phyloP scores from a whole-genome alignment of 1,284 basidiomycete genomes.

The Boletus smithii region DNA sequence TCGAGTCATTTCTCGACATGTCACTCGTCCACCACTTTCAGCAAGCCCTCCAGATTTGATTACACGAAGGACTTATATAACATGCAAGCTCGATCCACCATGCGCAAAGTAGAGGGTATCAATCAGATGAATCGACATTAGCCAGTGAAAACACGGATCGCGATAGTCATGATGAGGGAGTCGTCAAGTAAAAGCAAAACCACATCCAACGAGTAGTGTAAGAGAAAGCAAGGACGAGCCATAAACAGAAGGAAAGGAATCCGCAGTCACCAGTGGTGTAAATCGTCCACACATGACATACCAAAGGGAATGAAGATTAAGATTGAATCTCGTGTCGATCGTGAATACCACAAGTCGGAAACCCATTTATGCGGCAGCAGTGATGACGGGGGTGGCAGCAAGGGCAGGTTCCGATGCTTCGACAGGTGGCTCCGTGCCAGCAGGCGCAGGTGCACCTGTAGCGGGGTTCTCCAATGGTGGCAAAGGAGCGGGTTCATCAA shows the following conservation, averaged over 20 bases:
- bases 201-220: constrained; percentile 66
- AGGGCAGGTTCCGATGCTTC: constrained; percentile 41
- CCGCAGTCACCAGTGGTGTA: constrained; percentile 37
- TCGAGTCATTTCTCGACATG: constrained; percentile 26
- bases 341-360: constrained; percentile 31
- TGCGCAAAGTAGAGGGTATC: constrained; percentile 34
- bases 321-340: constrained; percentile 55
- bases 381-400: constrained; percentile 45
- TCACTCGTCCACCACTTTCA: constrained; percentile 1
- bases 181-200: constrained; percentile 45
- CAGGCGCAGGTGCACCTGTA: constrained; percentile 35
- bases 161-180: constrained; percentile 51
- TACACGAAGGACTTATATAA: constrained; percentile 56
- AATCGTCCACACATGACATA: constrained; percentile 30
- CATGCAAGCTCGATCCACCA: constrained; percentile 41
- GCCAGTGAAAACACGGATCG: constrained; percentile 41
- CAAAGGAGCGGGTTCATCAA: constrained; percentile 70
- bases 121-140: constrained; percentile 41
- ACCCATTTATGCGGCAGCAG: constrained; percentile 57
- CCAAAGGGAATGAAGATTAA: constrained; percentile 38
- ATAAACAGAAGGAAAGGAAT: constrained; percentile 35
- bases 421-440: constrained; percentile 37
- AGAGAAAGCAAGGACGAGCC: constrained; percentile 30
- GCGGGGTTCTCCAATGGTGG: constrained; percentile 75
- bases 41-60: constrained; percentile 41